These are phyloP conservation scores for Nicotiana rustica DNA, from an alignment of 305 asterid species.

Conservation along the genomic window DNA sequence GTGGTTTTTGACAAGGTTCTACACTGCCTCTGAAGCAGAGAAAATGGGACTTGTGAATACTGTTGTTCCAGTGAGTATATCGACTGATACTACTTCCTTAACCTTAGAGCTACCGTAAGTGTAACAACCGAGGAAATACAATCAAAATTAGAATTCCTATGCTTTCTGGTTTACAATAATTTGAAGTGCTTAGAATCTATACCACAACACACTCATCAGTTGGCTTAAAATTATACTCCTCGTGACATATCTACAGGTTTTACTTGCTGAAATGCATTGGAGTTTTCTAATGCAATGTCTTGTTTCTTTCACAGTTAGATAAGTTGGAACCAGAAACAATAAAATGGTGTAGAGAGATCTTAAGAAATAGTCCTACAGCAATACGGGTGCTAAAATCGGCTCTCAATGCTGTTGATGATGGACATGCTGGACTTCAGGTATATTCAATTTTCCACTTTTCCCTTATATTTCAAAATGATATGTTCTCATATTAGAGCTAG, in stretches of 20 bases:
- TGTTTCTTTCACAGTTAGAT: conserved; percentile 59
- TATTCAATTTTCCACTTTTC: background rate
- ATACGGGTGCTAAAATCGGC: conserved; percentile 85
- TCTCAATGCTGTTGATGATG: conserved; percentile 92
- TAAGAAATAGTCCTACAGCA: conserved; percentile 91
- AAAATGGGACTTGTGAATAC: conserved; percentile 93
- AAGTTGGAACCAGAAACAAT: conserved; percentile 85
- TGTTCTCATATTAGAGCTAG: background rate
- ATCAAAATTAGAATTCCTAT: background rate
- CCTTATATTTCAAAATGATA: background rate
- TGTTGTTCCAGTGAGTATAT: conserved; percentile 80
- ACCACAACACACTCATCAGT: background rate
- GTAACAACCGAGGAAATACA: background rate
- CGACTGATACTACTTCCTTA: background rate
- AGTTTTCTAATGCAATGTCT: background rate
- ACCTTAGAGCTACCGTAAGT: background rate
- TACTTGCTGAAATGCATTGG: background rate
- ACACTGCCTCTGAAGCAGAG: conserved; percentile 85
- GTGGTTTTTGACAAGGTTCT: conserved; percentile 89
- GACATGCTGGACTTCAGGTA: conserved; percentile 98
- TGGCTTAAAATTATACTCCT: background rate
- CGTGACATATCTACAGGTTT: background rate
- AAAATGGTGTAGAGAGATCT: conserved; percentile 91
- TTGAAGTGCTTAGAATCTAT: background rate
- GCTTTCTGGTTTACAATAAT: background rate